Conservation (phyloP, 352 stramenopile species). For the Phytophthora hybrid region DNA sequence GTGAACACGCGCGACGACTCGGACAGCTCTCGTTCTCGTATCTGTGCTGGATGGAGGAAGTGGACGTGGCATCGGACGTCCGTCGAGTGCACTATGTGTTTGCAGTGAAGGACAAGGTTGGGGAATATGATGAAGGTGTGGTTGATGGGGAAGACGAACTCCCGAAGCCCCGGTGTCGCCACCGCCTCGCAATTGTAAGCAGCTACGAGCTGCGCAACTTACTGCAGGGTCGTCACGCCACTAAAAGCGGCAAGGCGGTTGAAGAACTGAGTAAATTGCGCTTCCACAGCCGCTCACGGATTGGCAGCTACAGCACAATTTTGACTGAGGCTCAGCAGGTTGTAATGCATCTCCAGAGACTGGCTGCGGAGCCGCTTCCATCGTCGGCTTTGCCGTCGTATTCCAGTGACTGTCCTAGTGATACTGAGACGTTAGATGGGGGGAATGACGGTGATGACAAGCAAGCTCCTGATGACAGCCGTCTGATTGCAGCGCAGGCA, state of each 20-base stretch:
- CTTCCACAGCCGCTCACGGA: constrained; percentile 75
- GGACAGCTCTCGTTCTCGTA: constrained; percentile 54
- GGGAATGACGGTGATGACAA: constrained; percentile 13
- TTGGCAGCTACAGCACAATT: constrained; percentile 82
- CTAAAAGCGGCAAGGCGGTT: constrained; percentile 21
- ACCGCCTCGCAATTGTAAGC: constrained; percentile 68
- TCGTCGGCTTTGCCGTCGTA: constrained; percentile 21
- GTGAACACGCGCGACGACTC: constrained; percentile 58
- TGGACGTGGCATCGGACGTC: constrained; percentile 64
- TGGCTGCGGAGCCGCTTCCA: constrained; percentile 29
- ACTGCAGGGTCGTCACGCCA: constrained; percentile 40
- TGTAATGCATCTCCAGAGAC: constrained; percentile 44
- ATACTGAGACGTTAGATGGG: constrained; percentile 33
- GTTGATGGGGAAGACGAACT: constrained; percentile 24
- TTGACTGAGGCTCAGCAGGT: constrained; percentile 58
- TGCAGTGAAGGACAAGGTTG: constrained; percentile 42
- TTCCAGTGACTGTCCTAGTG: constrained; percentile 32
- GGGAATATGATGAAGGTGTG: constrained; percentile 38
- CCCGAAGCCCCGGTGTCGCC: neutral
- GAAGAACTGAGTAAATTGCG: constrained; percentile 49
- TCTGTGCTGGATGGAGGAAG: constrained; percentile 82
- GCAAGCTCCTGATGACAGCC: constrained; percentile 24
- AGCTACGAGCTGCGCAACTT: constrained; percentile 67
- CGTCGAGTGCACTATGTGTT: constrained; percentile 79
- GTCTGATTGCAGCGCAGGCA: constrained; percentile 53